Evolutionary conservation across 1,284 basidiomycete genomes (phyloP).

Genomic region (Cryptococcus sp.): DNA sequence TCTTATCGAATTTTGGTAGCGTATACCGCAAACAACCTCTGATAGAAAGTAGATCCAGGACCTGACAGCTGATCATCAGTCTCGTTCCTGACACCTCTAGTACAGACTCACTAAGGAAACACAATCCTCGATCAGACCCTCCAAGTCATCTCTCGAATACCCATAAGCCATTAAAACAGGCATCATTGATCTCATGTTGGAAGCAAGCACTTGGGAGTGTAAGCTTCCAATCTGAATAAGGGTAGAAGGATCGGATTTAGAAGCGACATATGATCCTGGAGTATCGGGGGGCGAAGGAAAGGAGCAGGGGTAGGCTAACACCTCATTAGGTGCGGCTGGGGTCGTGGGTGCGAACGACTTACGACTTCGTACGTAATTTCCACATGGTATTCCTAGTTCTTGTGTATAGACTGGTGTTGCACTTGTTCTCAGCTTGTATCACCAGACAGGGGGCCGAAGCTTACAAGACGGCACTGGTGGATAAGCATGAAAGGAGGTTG

Average conservation of each 20-base stretch:
- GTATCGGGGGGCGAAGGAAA: background rate
- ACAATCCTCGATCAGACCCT: conserved; percentile 17
- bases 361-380: conserved; percentile 29
- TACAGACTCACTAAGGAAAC: conserved; percentile 28
- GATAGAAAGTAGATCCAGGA: conserved; percentile 25
- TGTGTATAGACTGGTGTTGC: conserved; percentile 26
- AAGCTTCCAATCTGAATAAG: conserved; percentile 15
- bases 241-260: conserved; percentile 7
- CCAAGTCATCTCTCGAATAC: conserved; percentile 26
- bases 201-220: conserved; percentile 21
- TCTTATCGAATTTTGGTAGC: conserved; percentile 24
- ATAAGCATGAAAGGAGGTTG: conserved; percentile 13
- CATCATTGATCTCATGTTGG: conserved; percentile 19
- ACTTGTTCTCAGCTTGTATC: conserved; percentile 14
- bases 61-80: conserved; percentile 21
- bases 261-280: background rate
- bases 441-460: conserved; percentile 5
- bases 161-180: conserved; percentile 24
- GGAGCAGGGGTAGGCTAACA: background rate
- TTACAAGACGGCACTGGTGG: conserved; percentile 33
- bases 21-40: conserved; percentile 39
- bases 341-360: conserved; percentile 5
- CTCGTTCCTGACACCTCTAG: background rate
- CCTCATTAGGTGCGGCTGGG: background rate
- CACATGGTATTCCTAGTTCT: conserved; percentile 34